phyloP scores from a whole-genome alignment of 1,284 basidiomycete genomes.

The Coniophora puteana region DNA sequence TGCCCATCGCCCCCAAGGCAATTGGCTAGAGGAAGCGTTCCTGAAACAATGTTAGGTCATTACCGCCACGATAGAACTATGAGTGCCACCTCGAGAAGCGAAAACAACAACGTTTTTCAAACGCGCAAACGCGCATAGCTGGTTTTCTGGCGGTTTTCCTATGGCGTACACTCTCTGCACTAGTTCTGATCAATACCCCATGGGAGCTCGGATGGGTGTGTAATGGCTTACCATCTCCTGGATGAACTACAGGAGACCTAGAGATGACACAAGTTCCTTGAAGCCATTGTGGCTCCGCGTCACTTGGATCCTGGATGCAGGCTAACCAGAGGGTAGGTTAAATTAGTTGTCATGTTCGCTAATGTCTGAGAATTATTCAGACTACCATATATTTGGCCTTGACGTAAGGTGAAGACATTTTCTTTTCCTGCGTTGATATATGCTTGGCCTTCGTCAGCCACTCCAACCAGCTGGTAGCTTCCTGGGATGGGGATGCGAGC shows the following conservation, averaged over 20 bases:
- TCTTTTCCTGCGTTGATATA: constrained; percentile 42
- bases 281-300: constrained; percentile 42
- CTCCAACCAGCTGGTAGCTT: constrained; percentile 61
- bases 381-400: constrained; percentile 54
- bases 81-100: constrained; percentile 46
- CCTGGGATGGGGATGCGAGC: constrained; percentile 64
- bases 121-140: constrained; percentile 51
- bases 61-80: not conserved
- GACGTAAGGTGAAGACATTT: constrained; percentile 43
- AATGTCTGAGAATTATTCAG: constrained; percentile 3
- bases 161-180: constrained; percentile 65
- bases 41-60: too few species aligned
- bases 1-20: constrained; percentile 69
- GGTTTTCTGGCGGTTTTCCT: constrained; percentile 54
- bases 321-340: constrained; percentile 35
- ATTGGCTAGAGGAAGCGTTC: constrained; percentile 55
- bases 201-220: constrained; percentile 1
- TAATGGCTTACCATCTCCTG: constrained; percentile 50
- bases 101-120: constrained; percentile 68
- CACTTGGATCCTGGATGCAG: constrained; percentile 43
- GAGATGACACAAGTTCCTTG: constrained; percentile 51
- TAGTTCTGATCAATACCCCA: constrained; percentile 15
- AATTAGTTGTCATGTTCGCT: constrained; percentile 33
- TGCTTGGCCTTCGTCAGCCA: constrained; percentile 66
- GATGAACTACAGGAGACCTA: constrained; percentile 61